Evolutionary conservation across 352 stramenopile species (phyloP).

Genomic region (Pythium vanterpoolii): DNA sequence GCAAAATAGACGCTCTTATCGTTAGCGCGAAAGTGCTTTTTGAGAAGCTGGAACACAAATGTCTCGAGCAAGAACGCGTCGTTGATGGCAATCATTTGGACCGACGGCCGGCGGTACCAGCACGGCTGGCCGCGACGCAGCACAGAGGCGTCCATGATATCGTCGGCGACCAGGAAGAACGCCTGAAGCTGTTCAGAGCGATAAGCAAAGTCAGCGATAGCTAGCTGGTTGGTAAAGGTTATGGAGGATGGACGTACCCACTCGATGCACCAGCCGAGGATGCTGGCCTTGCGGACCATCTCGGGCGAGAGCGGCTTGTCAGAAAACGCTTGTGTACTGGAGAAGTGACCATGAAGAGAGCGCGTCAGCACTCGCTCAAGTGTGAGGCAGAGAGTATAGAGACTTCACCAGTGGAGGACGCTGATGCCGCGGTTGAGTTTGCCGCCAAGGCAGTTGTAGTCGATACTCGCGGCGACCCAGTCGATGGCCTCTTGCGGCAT

Average conservation of each 20-base stretch:
- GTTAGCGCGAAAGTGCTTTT: slow-evolving; percentile 85
- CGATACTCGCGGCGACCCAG: slow-evolving; percentile 81
- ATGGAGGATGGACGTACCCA: slow-evolving; percentile 57
- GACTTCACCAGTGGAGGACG: slow-evolving; percentile 86
- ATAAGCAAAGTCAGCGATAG: neutral
- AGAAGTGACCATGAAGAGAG: neutral
- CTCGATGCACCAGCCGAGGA: slow-evolving; percentile 98
- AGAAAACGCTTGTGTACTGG: slow-evolving; percentile 60
- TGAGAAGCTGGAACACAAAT: slow-evolving; percentile 88
- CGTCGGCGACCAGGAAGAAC: slow-evolving; percentile 98
- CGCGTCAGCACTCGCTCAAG: neutral
- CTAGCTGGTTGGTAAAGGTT: neutral
- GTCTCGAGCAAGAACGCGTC: slow-evolving; percentile 95
- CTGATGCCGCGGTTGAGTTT: slow-evolving; percentile 98
- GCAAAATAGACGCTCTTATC: slow-evolving; percentile 80
- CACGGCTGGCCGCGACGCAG: slow-evolving; percentile 95
- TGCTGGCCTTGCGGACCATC: slow-evolving; percentile 81
- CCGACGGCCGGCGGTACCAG: slow-evolving; percentile 93
- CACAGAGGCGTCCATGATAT: slow-evolving; percentile 98
- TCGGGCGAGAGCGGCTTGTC: slow-evolving; percentile 49
- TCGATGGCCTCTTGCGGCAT: slow-evolving; percentile 79
- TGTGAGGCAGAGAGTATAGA: neutral
- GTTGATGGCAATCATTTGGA: slow-evolving; percentile 96
- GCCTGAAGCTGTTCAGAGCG: slow-evolving; percentile 88
- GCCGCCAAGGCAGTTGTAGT: slow-evolving; percentile 97